Conservation (phyloP, 192 early-diverging fungal genomes). For the Backusella psychrophila region DNA sequence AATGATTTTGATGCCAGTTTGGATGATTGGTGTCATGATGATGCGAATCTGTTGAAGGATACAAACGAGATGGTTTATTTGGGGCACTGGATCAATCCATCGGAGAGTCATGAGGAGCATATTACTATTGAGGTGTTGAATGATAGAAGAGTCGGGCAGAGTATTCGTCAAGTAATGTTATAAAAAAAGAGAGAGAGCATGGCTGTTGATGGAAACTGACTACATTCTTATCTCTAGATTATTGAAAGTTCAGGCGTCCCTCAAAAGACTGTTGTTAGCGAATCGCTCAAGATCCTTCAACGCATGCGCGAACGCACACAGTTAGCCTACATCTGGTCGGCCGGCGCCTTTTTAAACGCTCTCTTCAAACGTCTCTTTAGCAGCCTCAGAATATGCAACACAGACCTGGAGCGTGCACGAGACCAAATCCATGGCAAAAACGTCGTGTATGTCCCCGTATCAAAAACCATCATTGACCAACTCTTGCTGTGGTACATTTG, state of each 20-base stretch:
- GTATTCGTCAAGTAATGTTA: constrained; percentile 32
- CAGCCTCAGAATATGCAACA: constrained; percentile 21
- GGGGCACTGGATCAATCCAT: constrained; percentile 25
- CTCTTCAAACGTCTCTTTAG: constrained; percentile 33
- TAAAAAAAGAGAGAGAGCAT: no score
- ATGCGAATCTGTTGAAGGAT: constrained; percentile 26
- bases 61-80: constrained; percentile 16
- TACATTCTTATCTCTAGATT: no score
- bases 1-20: constrained; percentile 37
- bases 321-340: constrained; percentile 40
- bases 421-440: constrained; percentile 32
- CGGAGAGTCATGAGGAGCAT: constrained; percentile 32
- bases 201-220: no score
- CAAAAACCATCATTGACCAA: constrained; percentile 37
- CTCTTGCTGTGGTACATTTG: constrained; percentile 39
- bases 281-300: constrained; percentile 31
- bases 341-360: constrained; percentile 30
- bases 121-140: constrained; percentile 31
- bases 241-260: constrained; percentile 36
- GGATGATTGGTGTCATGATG: constrained; percentile 46
- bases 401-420: constrained; percentile 26
- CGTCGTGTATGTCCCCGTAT: constrained; percentile 38
- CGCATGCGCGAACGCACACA: constrained; percentile 37
- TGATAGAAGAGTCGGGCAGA: constrained; percentile 32
- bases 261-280: constrained; percentile 35